phyloP scores from a whole-genome alignment of 345 rosid genomes.

The Aegle marmelos region DNA sequence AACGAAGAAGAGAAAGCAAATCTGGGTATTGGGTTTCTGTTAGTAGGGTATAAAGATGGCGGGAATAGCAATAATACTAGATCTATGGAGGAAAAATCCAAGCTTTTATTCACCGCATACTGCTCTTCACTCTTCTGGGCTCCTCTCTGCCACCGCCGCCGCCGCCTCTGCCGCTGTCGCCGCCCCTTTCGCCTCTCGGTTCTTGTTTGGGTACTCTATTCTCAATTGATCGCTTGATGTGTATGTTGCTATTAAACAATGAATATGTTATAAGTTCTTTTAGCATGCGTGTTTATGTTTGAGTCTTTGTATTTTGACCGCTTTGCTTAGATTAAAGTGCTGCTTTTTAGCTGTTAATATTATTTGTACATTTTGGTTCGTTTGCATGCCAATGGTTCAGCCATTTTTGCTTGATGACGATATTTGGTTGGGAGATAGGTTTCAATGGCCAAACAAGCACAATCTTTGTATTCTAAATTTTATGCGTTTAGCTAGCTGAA shows the following conservation, averaged over 20 bases:
- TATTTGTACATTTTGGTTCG: not conserved
- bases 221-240: not conserved
- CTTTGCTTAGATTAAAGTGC: not conserved
- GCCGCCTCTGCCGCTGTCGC: slow-evolving; percentile 55
- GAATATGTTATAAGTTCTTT: not conserved
- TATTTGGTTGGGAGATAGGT: not conserved
- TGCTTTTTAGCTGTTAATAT: not conserved
- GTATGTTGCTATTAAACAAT: too few species aligned
- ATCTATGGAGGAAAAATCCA: slow-evolving; percentile 71
- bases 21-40: not conserved
- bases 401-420: too few species aligned
- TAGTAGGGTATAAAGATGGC: slow-evolving; percentile 48
- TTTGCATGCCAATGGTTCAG: not conserved
- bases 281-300: not conserved
- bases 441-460: not conserved
- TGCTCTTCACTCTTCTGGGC: slow-evolving; percentile 45
- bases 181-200: slow-evolving; percentile 75
- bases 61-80: slow-evolving; percentile 74
- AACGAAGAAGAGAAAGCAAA: not conserved
- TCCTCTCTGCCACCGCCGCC: slow-evolving; percentile 55
- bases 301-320: not conserved
- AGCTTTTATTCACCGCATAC: slow-evolving; percentile 40
- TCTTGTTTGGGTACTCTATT: slow-evolving; percentile 66
- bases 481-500: not conserved
- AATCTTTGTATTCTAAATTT: not conserved